Evolutionary conservation across 2,329 filamentous ascomycete species (phyloP).

Genomic region (Apiospora aurea): DNA sequence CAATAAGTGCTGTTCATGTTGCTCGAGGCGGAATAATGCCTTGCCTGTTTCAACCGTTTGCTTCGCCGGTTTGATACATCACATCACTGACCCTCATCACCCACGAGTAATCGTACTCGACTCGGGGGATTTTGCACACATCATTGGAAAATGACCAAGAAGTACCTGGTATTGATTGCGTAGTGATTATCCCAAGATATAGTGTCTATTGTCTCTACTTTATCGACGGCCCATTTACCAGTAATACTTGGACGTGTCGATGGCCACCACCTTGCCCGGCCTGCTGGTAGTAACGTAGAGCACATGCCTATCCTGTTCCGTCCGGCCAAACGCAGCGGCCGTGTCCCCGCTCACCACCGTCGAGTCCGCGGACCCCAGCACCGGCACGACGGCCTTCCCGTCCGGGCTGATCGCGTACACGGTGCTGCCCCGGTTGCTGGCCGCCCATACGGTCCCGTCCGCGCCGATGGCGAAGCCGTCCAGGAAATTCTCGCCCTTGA

Average conservation of each 20-base stretch:
- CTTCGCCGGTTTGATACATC: background rate
- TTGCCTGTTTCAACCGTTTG: background rate
- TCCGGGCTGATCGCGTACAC: slow-evolving; percentile 20
- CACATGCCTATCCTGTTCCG: slow-evolving; percentile 8
- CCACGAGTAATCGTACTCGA: background rate
- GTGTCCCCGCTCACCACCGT: background rate
- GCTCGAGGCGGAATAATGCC: background rate
- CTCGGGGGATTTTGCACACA: background rate
- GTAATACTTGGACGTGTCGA: background rate
- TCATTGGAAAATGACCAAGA: background rate
- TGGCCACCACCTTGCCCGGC: slow-evolving; percentile 7
- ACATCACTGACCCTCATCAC: background rate
- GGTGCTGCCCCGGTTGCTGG: slow-evolving; percentile 30
- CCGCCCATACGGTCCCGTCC: slow-evolving; percentile 28
- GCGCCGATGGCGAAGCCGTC: slow-evolving; percentile 13
- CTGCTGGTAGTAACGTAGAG: background rate
- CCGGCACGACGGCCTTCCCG: background rate
- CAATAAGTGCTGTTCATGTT: background rate
- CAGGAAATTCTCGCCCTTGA: background rate
- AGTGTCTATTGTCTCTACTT: background rate
- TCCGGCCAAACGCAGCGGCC: slow-evolving; percentile 7
- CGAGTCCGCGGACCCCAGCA: background rate
- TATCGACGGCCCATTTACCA: background rate
- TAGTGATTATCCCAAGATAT: too few species aligned
- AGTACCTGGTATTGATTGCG: too few species aligned